Base-by-base conservation (phyloP, 805 yeast genomes). In the Barnettozyma populi region DNA sequence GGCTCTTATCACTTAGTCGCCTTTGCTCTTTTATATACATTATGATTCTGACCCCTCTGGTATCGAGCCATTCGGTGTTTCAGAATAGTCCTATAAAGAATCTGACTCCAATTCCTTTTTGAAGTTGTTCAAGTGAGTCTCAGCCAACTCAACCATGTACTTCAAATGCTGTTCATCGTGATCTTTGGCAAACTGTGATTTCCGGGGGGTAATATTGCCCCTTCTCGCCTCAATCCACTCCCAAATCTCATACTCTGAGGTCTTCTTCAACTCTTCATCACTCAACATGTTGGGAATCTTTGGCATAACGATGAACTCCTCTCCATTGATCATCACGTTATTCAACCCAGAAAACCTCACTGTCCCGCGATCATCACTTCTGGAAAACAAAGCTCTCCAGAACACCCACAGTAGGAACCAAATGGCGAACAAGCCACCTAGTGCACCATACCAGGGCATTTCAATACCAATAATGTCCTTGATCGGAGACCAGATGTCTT, bases 221-320 rank as follows among this genome's bases (percentile, higher is more conserved):
- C 44, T 46, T 44, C 60, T 52, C 11, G 55, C 45, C 16, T 57
- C 55, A 23, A 61, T 60, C 65, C 65, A 61, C 35, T 53, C 53
- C 65, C 65, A 61, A 39, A 61, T 54, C 19, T 61, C 64, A 40
- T 44, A 53, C 45, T 60, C 65, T 14, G 55, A 43, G 2, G 43
- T 35, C 18, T 46, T 19, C 31, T 39, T 46, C 11, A 34, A 13
- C 7, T 23, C 20, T 2, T 42, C 36, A 14, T 52, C 48, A 5
- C 45, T 25, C 5, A 54, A 8, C 1, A 46, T 34, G 9, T 47
- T 41, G 2, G 52, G 54, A 16, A 59, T 37, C 2, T 49, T 34
- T 10, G 65, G 65, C 16, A 60, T 35, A 8, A 60, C 43, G 10
- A 57, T 20, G 38, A 49, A 61, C 38, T 55, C 56, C 19, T 47